Evolutionary conservation across 2,329 filamentous ascomycete genomes (phyloP), one percentile per base, ranked within the genome.

Genomic region (Zasmidium citrigriseum): DNA sequence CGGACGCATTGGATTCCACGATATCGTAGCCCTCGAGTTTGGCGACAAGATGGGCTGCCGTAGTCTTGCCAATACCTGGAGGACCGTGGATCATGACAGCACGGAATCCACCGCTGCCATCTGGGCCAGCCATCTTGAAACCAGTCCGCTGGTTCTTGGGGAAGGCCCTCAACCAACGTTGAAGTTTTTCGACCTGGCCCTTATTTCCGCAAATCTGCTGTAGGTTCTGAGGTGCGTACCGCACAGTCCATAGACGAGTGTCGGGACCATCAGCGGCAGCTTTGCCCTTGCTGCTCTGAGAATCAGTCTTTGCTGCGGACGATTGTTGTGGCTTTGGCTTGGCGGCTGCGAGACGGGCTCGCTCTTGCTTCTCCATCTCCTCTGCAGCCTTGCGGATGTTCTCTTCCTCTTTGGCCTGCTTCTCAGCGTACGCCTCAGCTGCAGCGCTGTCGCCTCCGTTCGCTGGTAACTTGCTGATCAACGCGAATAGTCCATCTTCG

Each of bases 141-240:
- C 89, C 82, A 60, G 86, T 89, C 71, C 90, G 91, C 57, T 90
- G 88, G 55, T 85, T 86, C 72, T 89, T 90, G 20, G 85, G 85
- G 86, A 93, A 99, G 63, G 87, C 87, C 57, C 86, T 86, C 54
- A 99, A 81, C 95, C 95, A 99, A 24, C 78, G 82, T 70, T 96
- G 91, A 11, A 99, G 88, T 72, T 89, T 96, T 71, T 98, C 93
- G 1, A 99, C 93, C 25, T 88, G 85, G 1, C 78, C 82, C 75
- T 98, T 98, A 77, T 99, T 99, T 63, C 95, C 95, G 73, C 93
- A 98, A 49, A 99, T 96, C 72, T 97, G 93, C 58, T 78, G 89
- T 46, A 96, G 80, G 55, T 89, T 84, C 1, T 89, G 90, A 2
- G 95, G 95, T 0, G 95, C 95, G 75, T 99, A 98, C 69, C 97